Percentiles rank a stretch among this genome's conserved stretches.
Conservation (phyloP, 1,284 basidiomycete genomes). For the Cutaneotrichosporon cyanovorans region DNA sequence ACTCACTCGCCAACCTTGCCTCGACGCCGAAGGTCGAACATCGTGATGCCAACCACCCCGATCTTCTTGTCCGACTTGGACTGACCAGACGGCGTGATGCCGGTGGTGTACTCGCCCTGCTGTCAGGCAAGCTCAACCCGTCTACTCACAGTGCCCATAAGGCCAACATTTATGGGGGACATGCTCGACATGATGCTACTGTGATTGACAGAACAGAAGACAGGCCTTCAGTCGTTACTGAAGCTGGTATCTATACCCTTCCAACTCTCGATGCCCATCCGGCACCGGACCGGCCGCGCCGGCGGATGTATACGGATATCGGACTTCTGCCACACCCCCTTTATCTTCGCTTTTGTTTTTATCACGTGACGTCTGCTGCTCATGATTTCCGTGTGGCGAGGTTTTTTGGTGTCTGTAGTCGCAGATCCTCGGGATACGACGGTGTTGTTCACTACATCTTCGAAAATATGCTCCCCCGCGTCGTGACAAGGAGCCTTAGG, state of each 20-base stretch:
- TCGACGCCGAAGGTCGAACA: constrained; percentile 78
- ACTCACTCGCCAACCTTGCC: constrained; percentile 59
- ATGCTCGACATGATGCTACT: constrained; percentile 5
- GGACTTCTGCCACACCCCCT: no score
- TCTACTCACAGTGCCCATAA: constrained; percentile 43
- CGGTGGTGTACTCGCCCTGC: constrained; percentile 71
- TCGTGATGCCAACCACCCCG: constrained; percentile 73
- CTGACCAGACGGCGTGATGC: constrained; percentile 80
- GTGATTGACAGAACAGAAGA: no score
- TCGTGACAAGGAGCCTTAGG: background rate
- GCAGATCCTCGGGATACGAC: background rate
- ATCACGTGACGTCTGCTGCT: no score
- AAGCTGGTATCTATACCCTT: no score
- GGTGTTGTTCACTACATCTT: background rate
- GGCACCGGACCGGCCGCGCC: no score
- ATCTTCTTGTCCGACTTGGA: constrained; percentile 93
- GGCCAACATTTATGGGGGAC: constrained; percentile 39
- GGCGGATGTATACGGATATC: no score
- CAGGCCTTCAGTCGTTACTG: no score
- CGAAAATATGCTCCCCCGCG: constrained; percentile 1
- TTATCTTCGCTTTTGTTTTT: no score
- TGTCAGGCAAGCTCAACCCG: background rate
- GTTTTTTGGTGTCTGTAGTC: background rate
- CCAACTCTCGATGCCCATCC: no score
- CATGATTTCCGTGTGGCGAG: no score